These are phyloP conservation scores for Raffaelea ambrosiae DNA, from an alignment of 2,329 filamentous ascomycete species.

Conservation along the genomic window DNA sequence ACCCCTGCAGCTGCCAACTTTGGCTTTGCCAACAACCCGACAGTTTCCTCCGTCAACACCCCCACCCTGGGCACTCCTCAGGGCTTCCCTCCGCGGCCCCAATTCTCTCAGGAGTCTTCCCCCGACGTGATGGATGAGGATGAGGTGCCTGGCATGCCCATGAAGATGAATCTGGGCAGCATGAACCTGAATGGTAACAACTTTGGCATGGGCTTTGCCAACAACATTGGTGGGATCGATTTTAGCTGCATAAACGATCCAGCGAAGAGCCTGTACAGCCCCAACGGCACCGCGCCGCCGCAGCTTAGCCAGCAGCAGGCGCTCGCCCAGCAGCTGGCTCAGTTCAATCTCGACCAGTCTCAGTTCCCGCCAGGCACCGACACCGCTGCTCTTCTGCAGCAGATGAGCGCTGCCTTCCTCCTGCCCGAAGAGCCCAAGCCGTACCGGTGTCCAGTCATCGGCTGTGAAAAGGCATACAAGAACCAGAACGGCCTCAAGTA, in stretches of 20 bases:
- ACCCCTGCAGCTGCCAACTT: constrained; percentile 74
- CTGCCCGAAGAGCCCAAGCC: constrained; percentile 90
- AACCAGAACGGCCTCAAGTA: constrained; percentile 99
- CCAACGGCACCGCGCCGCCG: constrained; percentile 53
- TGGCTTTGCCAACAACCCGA: constrained; percentile 83
- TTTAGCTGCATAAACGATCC: constrained; percentile 76
- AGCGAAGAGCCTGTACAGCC: constrained; percentile 85
- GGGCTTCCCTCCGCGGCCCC: constrained; percentile 48
- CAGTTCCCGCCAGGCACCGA: constrained; percentile 73
- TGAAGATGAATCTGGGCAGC: constrained; percentile 51
- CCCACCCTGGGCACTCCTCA: constrained; percentile 76
- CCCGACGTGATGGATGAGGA: constrained; percentile 66
- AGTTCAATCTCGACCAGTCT: constrained; percentile 65
- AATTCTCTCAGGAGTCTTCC: constrained; percentile 34
- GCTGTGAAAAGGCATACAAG: constrained; percentile 98
- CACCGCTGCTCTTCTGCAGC: constrained; percentile 48
- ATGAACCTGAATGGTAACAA: constrained; percentile 45
- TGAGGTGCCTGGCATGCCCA: constrained; percentile 55
- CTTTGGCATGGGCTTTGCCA: constrained; percentile 47
- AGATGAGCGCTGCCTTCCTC: constrained; percentile 48
- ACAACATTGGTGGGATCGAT: constrained; percentile 31
- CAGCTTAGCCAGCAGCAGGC: constrained; percentile 55
- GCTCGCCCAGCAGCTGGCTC: constrained; percentile 60
- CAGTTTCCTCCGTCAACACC: constrained; percentile 94
- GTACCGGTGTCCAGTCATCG: constrained; percentile 95